Evolutionary conservation across 116 monocot genomes (phyloP), one percentile per base, ranked within the genome.

Genomic region (Papilionanthe hybrid): DNA sequence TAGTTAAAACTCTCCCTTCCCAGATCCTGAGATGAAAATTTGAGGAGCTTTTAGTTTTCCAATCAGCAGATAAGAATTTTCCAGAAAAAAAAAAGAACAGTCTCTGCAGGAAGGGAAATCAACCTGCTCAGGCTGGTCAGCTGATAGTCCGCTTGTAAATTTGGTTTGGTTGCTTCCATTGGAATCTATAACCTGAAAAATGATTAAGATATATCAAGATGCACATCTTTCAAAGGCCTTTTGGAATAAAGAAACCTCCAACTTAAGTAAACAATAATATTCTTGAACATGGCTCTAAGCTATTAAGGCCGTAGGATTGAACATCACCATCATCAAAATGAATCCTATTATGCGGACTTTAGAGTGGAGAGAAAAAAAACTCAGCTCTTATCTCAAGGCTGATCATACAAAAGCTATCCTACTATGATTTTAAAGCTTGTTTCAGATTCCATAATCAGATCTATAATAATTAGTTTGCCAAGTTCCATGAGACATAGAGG

Each of bases 11-110:
- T 88, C 19, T 49, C 83, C 82, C 42, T 82, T 50, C 82, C 85
- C 32, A 82, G 28, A 84, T 94, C 89, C 96, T 96, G 79, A 37
- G 65, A 15, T 81, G 79, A n/a, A 83, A 81, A 77, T 81, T 55
- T 60, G 7, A 75, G 48, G 43, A 30, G n/a, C 22, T 47, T 67
- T 30, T 42, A 68, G 12, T 48, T 13, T 27, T 20, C 49, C 5
- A 19, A 75, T 49, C 19, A 29, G 44, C 7, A 53, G 17, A 18
- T 4, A 53, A 53, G 13, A 49, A 15, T 1, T 44, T 44, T 7
- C 44, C n/a, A 44, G 17, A 4, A 28, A 69, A 69, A 69, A 27
- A 42, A 66, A 69, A 30, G 13, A 78, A 19, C 15, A 43, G 12
- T 5, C 29, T 42, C 63, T 79, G 69, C 55, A 80, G 55, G 27